Percentiles rank a stretch among this genome's conserved stretches.
phyloP scores from a whole-genome alignment of 768 basidiomycete species.

The Cytidiella melzeri region DNA sequence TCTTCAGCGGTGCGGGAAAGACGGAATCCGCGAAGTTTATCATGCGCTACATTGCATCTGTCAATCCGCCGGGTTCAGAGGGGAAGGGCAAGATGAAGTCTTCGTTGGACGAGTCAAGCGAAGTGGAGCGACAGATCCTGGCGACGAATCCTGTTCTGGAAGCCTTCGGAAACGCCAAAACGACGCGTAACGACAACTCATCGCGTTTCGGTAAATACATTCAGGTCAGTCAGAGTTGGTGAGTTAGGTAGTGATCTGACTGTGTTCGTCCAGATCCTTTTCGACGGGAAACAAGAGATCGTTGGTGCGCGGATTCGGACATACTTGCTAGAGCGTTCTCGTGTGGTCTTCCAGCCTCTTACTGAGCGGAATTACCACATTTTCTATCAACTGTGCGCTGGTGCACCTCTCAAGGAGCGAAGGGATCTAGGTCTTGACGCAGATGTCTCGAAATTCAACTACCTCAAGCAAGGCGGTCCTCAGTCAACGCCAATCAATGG shows the following conservation, averaged over 20 bases:
- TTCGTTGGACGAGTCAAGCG: conserved; percentile 80
- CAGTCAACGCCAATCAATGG: conserved; percentile 81
- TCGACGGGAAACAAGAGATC: conserved; percentile 93
- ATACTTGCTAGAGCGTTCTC: conserved; percentile 94
- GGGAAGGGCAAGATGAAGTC: conserved; percentile 62
- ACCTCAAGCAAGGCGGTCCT: conserved; percentile 90
- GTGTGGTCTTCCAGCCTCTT: conserved; percentile 94
- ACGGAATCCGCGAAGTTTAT: conserved; percentile 99
- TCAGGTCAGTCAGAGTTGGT: conserved; percentile 60
- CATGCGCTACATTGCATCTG: conserved; percentile 97
- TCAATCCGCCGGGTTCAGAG: conserved; percentile 73
- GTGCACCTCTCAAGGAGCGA: conserved; percentile 90
- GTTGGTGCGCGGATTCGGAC: conserved; percentile 99
- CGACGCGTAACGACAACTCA: conserved; percentile 97
- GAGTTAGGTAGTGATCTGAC: too few relatives aligned
- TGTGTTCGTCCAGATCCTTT: conserved; percentile 69
- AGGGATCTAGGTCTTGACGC: conserved; percentile 89
- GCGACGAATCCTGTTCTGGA: conserved; percentile 99
- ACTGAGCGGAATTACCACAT: conserved; percentile 99
- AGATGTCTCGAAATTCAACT: conserved; percentile 84
- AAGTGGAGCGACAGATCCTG: conserved; percentile 94
- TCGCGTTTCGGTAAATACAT: conserved; percentile 99
- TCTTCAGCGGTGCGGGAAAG: conserved; percentile 90
- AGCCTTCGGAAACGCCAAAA: conserved; percentile 99
- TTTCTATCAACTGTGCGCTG: conserved; percentile 98